These are phyloP conservation scores for Chrysosporium keratinophilum DNA, from an alignment of 2,329 filamentous ascomycete genomes.

Conservation along the genomic window DNA sequence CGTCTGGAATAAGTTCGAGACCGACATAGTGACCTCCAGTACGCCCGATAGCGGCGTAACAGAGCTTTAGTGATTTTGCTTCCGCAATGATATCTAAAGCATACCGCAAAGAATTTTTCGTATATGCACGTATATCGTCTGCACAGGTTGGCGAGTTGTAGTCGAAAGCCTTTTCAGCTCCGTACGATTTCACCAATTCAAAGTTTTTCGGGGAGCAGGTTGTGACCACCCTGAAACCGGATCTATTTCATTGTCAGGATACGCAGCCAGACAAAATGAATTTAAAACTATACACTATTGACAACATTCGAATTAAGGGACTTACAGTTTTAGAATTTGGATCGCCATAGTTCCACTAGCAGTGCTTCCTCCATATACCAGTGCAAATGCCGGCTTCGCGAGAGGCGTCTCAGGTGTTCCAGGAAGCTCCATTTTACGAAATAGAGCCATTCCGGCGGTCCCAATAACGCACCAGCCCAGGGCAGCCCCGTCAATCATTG, in stretches of 20 bases:
- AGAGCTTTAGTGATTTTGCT: conserved; percentile 15
- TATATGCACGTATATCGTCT: conserved; percentile 18
- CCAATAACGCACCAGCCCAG: conserved; percentile 24
- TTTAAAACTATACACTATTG: background rate
- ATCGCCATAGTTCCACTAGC: conserved; percentile 35
- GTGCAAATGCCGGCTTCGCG: conserved; percentile 22
- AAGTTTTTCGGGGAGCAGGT: conserved; percentile 29
- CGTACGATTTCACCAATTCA: conserved; percentile 27
- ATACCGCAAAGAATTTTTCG: conserved; percentile 14
- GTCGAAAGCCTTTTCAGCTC: conserved; percentile 28
- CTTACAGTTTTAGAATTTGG: conserved; percentile 19
- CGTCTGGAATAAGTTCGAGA: conserved; percentile 15
- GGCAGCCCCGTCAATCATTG: conserved; percentile 25
- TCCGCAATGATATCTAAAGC: conserved; percentile 15
- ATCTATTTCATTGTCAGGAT: conserved; percentile 8
- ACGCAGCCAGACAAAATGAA: background rate
- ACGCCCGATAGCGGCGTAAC: conserved; percentile 19
- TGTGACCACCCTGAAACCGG: conserved; percentile 26
- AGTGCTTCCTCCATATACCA: conserved; percentile 41
- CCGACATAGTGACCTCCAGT: conserved; percentile 19
- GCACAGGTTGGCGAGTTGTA: conserved; percentile 15
- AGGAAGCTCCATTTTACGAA: conserved; percentile 23
- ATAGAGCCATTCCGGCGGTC: conserved; percentile 26
- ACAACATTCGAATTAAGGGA: background rate
- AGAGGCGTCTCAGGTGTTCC: conserved; percentile 16